Evolutionary conservation across 441 rosid species (phyloP).

Genomic region (Corymbia citriodora): DNA sequence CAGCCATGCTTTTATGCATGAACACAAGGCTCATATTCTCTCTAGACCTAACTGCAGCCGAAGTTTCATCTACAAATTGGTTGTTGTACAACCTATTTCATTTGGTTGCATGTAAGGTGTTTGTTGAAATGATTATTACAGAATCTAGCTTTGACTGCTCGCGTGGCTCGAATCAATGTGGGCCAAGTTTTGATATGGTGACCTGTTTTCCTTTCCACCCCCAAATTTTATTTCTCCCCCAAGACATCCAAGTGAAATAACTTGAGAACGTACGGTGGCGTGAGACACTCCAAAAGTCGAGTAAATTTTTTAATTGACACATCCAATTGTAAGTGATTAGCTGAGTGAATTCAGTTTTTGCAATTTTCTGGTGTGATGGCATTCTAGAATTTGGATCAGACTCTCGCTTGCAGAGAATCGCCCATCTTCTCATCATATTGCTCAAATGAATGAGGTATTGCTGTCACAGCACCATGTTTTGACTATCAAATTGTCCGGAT

Average conservation of each 20-base stretch:
- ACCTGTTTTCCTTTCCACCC: neutral
- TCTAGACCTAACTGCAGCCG: too few relatives aligned
- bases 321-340: neutral
- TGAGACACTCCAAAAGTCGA: neutral
- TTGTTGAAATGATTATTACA: conserved; percentile 26
- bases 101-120: neutral
- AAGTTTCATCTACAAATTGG: conserved; percentile 14
- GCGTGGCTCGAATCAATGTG: neutral
- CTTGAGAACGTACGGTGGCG: neutral
- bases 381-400: neutral
- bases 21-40: too few relatives aligned
- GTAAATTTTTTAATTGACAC: neutral
- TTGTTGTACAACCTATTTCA: conserved; percentile 31
- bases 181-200: neutral
- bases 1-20: conserved; percentile 3
- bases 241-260: neutral
- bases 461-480: conserved; percentile 33
- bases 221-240: neutral
- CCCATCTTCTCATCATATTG: conserved; percentile 52
- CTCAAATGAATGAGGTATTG: conserved; percentile 53
- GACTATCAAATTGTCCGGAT: conserved; percentile 17
- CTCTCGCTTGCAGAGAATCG: conserved; percentile 34
- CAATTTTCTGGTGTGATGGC: neutral
- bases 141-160: neutral
- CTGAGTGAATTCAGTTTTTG: neutral